Conservation (phyloP, 495 filamentous ascomycete species). For the Penicillium subrubescens region DNA sequence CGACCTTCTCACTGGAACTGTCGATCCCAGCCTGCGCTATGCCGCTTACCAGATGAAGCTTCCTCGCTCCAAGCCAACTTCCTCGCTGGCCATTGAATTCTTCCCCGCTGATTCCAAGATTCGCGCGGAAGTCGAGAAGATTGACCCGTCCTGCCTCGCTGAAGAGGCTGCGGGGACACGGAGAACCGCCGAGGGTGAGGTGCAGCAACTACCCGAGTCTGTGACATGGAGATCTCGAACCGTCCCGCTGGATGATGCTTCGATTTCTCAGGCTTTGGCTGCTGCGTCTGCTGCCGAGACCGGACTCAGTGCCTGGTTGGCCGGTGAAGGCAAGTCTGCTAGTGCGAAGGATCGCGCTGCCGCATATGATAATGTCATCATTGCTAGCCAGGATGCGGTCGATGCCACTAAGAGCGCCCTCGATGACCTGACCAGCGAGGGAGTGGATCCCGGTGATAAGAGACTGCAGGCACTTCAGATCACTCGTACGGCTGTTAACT, state of each 20-base stretch:
- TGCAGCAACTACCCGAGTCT: constrained; percentile 67
- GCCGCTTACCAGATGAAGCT: constrained; percentile 89
- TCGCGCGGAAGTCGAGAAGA: constrained; percentile 64
- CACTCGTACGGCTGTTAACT: constrained; percentile 89
- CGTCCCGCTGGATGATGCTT: constrained; percentile 86
- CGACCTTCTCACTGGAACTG: constrained; percentile 79
- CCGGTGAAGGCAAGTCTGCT: constrained; percentile 38
- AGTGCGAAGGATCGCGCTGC: constrained; percentile 63
- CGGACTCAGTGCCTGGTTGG: constrained; percentile 52
- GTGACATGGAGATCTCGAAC: constrained; percentile 89
- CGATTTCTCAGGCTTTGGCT: constrained; percentile 76
- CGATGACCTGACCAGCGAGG: constrained; percentile 82
- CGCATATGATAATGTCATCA: constrained; percentile 89
- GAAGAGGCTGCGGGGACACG: constrained; percentile 62
- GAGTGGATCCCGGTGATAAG: constrained; percentile 79
- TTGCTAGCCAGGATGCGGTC: constrained; percentile 88
- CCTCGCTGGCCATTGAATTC: constrained; percentile 73
- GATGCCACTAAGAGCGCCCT: constrained; percentile 92
- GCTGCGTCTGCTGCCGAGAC: constrained; percentile 57
- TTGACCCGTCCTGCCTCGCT: constrained; percentile 70
- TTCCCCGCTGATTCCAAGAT: constrained; percentile 66
- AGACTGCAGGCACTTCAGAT: constrained; percentile 93
- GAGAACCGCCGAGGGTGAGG: constrained; percentile 50
- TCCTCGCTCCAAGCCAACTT: constrained; percentile 77
- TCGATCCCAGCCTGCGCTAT: constrained; percentile 93